Percentiles rank a stretch among this genome's conserved stretches.
Evolutionary conservation across 306 rosid genomes (phyloP).

Genomic region (Abrus pulchellus): DNA sequence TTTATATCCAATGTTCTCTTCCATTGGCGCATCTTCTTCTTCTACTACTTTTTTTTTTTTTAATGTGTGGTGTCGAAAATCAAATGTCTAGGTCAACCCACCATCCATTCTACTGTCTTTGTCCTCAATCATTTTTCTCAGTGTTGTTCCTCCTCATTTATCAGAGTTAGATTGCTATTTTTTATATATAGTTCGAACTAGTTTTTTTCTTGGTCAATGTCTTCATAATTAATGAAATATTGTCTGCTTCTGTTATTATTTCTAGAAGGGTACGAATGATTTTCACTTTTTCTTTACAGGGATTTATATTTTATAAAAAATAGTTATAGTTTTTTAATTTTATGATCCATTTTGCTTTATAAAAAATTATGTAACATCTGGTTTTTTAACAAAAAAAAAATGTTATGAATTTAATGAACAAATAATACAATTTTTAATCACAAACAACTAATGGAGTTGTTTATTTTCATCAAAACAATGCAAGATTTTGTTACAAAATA

Average conservation of each 20-base stretch:
- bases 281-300: too few relatives aligned
- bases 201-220: conserved; percentile 17
- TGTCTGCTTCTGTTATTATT: background rate
- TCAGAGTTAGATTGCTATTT: background rate
- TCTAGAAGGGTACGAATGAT: background rate
- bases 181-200: background rate
- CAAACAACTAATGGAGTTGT: background rate
- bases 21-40: conserved; percentile 7
- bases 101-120: conserved; percentile 47
- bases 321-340: background rate
- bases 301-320: background rate
- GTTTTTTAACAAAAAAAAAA: background rate
- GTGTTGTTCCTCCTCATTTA: conserved; percentile 9
- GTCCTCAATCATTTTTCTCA: conserved; percentile 38
- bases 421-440: background rate
- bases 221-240: conserved; percentile 14
- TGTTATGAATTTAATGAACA: background rate
- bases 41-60: background rate
- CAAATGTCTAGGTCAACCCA: conserved; percentile 60
- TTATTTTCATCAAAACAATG: background rate
- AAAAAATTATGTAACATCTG: background rate
- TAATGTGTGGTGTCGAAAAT: background rate
- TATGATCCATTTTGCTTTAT: background rate
- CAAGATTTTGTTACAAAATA: background rate
- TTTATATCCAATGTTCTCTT: conserved; percentile 49